Conservation (phyloP, 2,329 filamentous ascomycete species). For the Alternaria conjuncta region DNA sequence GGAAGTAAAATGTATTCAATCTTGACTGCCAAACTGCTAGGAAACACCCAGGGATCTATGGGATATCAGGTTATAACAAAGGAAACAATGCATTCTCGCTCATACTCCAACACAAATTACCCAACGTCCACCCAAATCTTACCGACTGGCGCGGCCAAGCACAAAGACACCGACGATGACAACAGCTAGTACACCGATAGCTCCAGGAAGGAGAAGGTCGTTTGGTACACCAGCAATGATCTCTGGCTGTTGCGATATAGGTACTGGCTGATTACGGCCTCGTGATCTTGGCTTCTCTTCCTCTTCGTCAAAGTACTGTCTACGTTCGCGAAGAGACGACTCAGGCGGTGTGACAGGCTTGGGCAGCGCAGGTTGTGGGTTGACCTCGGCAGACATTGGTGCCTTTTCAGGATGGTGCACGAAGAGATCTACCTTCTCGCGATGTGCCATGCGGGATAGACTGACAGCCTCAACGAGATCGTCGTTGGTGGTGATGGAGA, state of each 20-base stretch:
- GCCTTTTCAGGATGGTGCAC: slow-evolving; percentile 92
- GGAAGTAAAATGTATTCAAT: slow-evolving; percentile 6
- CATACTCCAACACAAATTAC: not conserved
- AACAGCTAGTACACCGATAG: slow-evolving; percentile 92
- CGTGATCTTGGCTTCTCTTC: slow-evolving; percentile 56
- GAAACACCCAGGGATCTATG: slow-evolving; percentile 15
- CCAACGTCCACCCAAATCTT: not conserved
- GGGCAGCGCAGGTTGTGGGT: slow-evolving; percentile 62
- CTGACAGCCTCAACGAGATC: slow-evolving; percentile 90
- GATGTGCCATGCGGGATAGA: slow-evolving; percentile 75
- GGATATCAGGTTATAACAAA: slow-evolving; percentile 19
- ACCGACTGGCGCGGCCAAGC: slow-evolving; percentile 69
- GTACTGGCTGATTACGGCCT: slow-evolving; percentile 53
- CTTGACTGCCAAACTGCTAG: slow-evolving; percentile 10
- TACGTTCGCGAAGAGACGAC: slow-evolving; percentile 56
- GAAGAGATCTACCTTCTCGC: slow-evolving; percentile 96
- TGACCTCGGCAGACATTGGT: slow-evolving; percentile 70
- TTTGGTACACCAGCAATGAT: slow-evolving; percentile 92
- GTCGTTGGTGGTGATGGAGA: slow-evolving; percentile 94
- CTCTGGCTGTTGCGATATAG: slow-evolving; percentile 67
- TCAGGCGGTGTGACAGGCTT: slow-evolving; percentile 61
- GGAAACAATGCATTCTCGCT: slow-evolving; percentile 10
- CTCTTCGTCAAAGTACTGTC: slow-evolving; percentile 61
- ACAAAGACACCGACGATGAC: slow-evolving; percentile 95
- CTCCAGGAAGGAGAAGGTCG: slow-evolving; percentile 88